These are phyloP conservation scores for Colletotrichum lini DNA, from an alignment of 2,329 filamentous ascomycete genomes.

Conservation along the genomic window DNA sequence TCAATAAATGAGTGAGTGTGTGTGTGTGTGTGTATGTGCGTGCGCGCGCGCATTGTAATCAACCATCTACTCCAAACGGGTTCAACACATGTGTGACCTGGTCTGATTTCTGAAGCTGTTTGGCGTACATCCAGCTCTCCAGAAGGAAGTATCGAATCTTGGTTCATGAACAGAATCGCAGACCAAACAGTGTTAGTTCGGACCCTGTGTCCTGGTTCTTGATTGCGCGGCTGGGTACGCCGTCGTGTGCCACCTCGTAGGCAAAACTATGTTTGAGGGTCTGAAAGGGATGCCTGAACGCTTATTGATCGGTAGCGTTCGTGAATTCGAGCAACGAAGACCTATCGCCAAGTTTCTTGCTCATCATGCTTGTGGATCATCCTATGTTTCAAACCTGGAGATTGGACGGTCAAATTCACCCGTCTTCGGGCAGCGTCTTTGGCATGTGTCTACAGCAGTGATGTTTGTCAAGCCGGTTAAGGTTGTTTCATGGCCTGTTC, in stretches of 20 bases:
- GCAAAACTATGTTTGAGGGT: conserved; percentile 14
- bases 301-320: background rate
- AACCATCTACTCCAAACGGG: background rate
- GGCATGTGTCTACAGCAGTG: background rate
- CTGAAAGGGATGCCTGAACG: background rate
- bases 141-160: background rate
- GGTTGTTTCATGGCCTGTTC: conserved; percentile 12
- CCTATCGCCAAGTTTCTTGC: background rate
- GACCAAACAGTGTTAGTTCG: background rate
- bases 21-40: too few species aligned
- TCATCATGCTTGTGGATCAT: background rate
- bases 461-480: background rate
- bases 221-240: background rate
- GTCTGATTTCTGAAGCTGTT: background rate
- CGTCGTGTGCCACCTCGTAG: conserved; percentile 5
- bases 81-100: background rate
- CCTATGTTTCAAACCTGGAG: conserved; percentile 6
- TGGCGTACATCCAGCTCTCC: background rate
- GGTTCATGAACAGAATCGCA: conserved; percentile 5
- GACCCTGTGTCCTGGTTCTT: conserved; percentile 18
- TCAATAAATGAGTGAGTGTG: too few species aligned
- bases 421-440: background rate
- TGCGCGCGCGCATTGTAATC: background rate
- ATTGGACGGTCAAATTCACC: background rate
- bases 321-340: background rate